phyloP scores from a whole-genome alignment of 2,329 filamentous ascomycete species.

The Botrytis aclada region DNA sequence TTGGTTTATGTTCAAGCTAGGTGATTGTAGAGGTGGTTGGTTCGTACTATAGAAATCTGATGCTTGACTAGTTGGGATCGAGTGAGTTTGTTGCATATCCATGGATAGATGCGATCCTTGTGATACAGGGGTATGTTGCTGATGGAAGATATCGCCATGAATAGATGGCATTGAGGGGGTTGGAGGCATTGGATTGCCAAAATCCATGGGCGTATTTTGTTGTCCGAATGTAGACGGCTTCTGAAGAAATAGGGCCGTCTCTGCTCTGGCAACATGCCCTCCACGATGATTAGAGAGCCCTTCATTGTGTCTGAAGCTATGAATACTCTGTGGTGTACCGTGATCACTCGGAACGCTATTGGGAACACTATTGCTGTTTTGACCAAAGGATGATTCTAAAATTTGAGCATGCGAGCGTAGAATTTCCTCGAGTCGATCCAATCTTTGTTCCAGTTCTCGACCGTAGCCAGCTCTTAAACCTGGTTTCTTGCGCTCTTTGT shows the following conservation, averaged over 20 bases:
- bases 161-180: conserved; percentile 44
- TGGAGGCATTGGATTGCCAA: conserved; percentile 44
- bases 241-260: conserved; percentile 59
- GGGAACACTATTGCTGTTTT: conserved; percentile 32
- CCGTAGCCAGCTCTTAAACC: conserved; percentile 64
- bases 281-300: conserved; percentile 28
- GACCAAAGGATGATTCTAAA: conserved; percentile 53
- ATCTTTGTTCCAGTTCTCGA: conserved; percentile 67
- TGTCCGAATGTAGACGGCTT: conserved; percentile 53
- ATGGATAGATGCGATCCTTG: conserved; percentile 12
- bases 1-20: conserved; percentile 52
- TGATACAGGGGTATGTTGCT: conserved; percentile 26
- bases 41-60: conserved; percentile 37
- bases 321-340: conserved; percentile 51
- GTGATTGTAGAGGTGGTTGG: conserved; percentile 52
- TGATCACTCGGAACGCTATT: conserved; percentile 53
- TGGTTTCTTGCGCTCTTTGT: conserved; percentile 67
- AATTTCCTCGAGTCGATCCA: conserved; percentile 67
- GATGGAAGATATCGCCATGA: conserved; percentile 48
- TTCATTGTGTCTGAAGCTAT: conserved; percentile 51
- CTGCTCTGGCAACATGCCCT: conserved; percentile 49
- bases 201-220: conserved; percentile 49
- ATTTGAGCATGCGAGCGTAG: conserved; percentile 64
- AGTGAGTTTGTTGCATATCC: conserved; percentile 37
- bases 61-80: conserved; percentile 28